phyloP scores from a whole-genome alignment of 176 grass and related monocot species.

The Tillandsia fasciculata region DNA sequence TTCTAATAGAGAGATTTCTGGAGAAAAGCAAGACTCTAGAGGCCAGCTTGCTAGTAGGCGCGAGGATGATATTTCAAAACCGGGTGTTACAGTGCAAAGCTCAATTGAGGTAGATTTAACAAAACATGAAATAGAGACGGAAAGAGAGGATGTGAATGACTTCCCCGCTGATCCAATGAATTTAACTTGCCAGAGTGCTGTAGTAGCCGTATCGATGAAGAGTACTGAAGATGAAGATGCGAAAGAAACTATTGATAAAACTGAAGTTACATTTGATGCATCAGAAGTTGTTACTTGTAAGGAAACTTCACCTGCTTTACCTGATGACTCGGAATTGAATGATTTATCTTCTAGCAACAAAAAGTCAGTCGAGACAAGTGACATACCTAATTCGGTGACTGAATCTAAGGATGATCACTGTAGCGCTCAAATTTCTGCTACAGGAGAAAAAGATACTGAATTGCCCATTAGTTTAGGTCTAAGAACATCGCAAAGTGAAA shows the following conservation, averaged over 20 bases:
- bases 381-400: constrained; percentile 20
- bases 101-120: constrained; percentile 25
- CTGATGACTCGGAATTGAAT: constrained; percentile 15
- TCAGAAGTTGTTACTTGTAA: constrained; percentile 19
- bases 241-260: constrained; percentile 10
- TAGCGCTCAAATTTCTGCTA: constrained; percentile 3
- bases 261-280: constrained; percentile 24
- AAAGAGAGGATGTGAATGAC: constrained; percentile 7
- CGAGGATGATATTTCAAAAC: constrained; percentile 20
- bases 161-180: constrained; percentile 18
- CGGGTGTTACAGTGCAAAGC: constrained; percentile 15
- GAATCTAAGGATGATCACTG: constrained; percentile 14
- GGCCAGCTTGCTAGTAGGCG: constrained; percentile 19
- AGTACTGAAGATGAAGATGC: constrained; percentile 17
- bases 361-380: constrained; percentile 19
- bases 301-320: constrained; percentile 23
- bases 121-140: constrained; percentile 14
- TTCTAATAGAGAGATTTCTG: constrained; percentile 22
- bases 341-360: constrained; percentile 18
- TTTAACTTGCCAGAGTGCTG: not conserved
- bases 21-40: constrained; percentile 29
- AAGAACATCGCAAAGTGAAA: constrained; percentile 7
- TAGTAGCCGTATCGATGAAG: constrained; percentile 9
- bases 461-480: constrained; percentile 18
- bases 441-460: constrained; percentile 22